phyloP scores from a whole-genome alignment of 1,284 basidiomycete species.

The Leucoagaricus sp. region DNA sequence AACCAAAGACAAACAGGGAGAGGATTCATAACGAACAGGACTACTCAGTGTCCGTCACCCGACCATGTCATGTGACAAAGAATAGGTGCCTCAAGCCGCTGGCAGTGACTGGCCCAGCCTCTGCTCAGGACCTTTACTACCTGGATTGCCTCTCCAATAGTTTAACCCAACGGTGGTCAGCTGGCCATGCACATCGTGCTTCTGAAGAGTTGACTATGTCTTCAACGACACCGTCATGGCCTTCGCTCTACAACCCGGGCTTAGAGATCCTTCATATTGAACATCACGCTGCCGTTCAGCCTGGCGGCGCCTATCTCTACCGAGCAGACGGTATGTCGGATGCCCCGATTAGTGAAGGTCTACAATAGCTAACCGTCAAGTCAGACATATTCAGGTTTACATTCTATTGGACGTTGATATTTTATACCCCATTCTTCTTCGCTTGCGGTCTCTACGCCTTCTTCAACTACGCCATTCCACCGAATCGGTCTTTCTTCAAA shows the following conservation, averaged over 20 bases:
- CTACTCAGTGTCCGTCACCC: too few species aligned
- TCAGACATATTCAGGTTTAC: slow-evolving; percentile 85
- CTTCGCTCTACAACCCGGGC: slow-evolving; percentile 55
- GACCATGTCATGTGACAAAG: too few species aligned
- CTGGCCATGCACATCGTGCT: background rate
- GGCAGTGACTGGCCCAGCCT: too few species aligned
- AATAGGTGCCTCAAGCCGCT: too few species aligned
- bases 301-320: slow-evolving; percentile 47
- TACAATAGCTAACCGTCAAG: background rate
- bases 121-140: too few species aligned
- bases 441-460: slow-evolving; percentile 72
- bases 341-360: background rate
- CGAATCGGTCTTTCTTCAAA: slow-evolving; percentile 21
- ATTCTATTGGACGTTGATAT: slow-evolving; percentile 81
- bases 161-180: too few species aligned
- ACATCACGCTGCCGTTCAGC: slow-evolving; percentile 41
- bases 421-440: slow-evolving; percentile 72
- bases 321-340: slow-evolving; percentile 37
- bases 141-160: too few species aligned
- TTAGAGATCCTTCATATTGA: slow-evolving; percentile 48
- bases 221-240: slow-evolving; percentile 43
- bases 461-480: slow-evolving; percentile 48
- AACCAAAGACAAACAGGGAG: too few species aligned
- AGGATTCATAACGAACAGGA: too few species aligned
- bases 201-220: background rate